Evolutionary conservation across 805 yeast genomes (phyloP).

Genomic region (Tetrapisispora fleetii): DNA sequence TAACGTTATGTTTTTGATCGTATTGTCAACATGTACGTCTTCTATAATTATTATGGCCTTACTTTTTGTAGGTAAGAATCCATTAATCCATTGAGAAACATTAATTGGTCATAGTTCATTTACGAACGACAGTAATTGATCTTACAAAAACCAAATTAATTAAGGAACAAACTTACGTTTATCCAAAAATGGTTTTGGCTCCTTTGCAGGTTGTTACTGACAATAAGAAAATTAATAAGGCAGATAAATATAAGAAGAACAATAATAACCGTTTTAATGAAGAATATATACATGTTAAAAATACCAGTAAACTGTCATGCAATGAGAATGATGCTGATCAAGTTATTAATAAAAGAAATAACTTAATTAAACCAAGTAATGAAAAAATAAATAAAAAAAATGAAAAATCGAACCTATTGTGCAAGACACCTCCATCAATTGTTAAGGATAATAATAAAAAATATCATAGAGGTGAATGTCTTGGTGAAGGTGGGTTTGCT

Average conservation of each 20-base stretch:
- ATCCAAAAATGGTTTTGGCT: neutral
- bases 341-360: neutral
- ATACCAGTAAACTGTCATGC: neutral
- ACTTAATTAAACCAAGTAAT: neutral
- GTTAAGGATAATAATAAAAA: slow-evolving; percentile 86
- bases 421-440: slow-evolving; percentile 93
- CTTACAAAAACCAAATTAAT: too few relatives aligned
- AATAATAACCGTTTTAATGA: neutral
- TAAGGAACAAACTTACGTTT: too few relatives aligned
- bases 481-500: slow-evolving; percentile 99
- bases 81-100: too few relatives aligned
- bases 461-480: slow-evolving; percentile 78
- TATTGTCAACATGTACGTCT: too few relatives aligned
- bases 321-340: neutral
- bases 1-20: too few relatives aligned
- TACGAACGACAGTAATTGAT: too few relatives aligned
- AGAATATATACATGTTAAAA: neutral
- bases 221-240: neutral
- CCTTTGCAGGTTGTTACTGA: slow-evolving; percentile 1
- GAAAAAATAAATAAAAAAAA: slow-evolving; percentile 52
- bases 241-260: neutral
- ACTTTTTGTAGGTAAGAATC: too few relatives aligned
- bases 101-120: neutral
- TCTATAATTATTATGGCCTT: too few relatives aligned
- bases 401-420: slow-evolving; percentile 80